A percentile compares a stretch with the other conserved stretches of the same genome.
phyloP scores from a whole-genome alignment of 2,329 filamentous ascomycete species.

The Huntiella abstrusa region DNA sequence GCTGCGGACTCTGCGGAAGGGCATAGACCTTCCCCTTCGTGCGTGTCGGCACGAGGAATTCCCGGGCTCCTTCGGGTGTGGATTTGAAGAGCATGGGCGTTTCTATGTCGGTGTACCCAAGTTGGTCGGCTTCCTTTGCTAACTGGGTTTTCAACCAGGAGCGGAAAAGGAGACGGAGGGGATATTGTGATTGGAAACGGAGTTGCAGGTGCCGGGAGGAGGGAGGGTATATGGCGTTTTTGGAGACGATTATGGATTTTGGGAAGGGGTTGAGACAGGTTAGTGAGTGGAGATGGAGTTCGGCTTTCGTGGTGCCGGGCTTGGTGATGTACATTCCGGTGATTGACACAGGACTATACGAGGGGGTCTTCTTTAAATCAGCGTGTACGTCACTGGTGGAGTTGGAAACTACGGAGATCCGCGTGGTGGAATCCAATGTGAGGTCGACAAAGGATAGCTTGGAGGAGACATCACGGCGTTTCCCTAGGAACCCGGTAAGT shows the following conservation, averaged over 20 bases:
- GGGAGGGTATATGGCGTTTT: slow-evolving; percentile 53
- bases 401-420: slow-evolving; percentile 20
- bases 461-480: slow-evolving; percentile 46
- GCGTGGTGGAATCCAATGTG: slow-evolving; percentile 20
- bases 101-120: slow-evolving; percentile 61
- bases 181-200: slow-evolving; percentile 50
- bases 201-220: slow-evolving; percentile 70
- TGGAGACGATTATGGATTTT: slow-evolving; percentile 55
- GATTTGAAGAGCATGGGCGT: slow-evolving; percentile 94
- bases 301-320: slow-evolving; percentile 13
- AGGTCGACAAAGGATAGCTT: slow-evolving; percentile 51
- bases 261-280: slow-evolving; percentile 55
- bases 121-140: slow-evolving; percentile 33
- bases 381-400: slow-evolving; percentile 21
- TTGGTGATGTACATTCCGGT: slow-evolving; percentile 20
- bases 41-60: slow-evolving; percentile 83
- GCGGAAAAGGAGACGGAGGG: slow-evolving; percentile 53
- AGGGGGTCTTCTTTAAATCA: slow-evolving; percentile 26
- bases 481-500: slow-evolving; percentile 54
- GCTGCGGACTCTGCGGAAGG: slow-evolving; percentile 86
- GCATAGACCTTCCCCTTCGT: slow-evolving; percentile 64
- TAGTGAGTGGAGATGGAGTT: slow-evolving; percentile 27
- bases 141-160: slow-evolving; percentile 34
- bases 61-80: slow-evolving; percentile 82
- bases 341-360: slow-evolving; percentile 34